Evolutionary conservation across 495 filamentous ascomycete species (phyloP).

Genomic region (Neurospora sp.): DNA sequence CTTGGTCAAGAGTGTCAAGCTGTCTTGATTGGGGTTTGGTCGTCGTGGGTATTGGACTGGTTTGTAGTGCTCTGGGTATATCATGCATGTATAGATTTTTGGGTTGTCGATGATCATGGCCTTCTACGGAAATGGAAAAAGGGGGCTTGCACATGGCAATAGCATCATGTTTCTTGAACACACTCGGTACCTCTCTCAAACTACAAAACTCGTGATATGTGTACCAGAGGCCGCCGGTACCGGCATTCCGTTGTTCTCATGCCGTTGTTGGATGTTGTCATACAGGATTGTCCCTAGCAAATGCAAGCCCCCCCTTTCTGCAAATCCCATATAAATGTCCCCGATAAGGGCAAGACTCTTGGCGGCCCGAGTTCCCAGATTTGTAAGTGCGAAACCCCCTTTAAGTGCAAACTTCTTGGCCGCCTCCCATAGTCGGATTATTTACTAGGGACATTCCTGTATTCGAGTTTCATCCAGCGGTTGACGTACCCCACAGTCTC

Average conservation of each 20-base stretch:
- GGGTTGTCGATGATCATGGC: neutral
- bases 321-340: too few relatives aligned
- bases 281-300: too few relatives aligned
- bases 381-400: too few relatives aligned
- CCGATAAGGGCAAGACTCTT: too few relatives aligned
- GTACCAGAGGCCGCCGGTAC: neutral
- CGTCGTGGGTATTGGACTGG: neutral
- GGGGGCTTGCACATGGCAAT: neutral
- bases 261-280: neutral
- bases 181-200: neutral
- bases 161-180: neutral
- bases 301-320: too few relatives aligned
- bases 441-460: too few relatives aligned
- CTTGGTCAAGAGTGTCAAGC: constrained; percentile 85
- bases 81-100: neutral
- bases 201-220: neutral
- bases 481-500: neutral
- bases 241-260: neutral
- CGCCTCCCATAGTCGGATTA: too few relatives aligned
- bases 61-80: neutral
- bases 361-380: too few relatives aligned
- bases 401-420: too few relatives aligned
- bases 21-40: constrained; percentile 32
- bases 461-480: neutral
- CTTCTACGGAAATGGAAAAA: neutral